phyloP scores from a whole-genome alignment of 208 protist species.

The Plasmodiophora brassicae region DNA sequence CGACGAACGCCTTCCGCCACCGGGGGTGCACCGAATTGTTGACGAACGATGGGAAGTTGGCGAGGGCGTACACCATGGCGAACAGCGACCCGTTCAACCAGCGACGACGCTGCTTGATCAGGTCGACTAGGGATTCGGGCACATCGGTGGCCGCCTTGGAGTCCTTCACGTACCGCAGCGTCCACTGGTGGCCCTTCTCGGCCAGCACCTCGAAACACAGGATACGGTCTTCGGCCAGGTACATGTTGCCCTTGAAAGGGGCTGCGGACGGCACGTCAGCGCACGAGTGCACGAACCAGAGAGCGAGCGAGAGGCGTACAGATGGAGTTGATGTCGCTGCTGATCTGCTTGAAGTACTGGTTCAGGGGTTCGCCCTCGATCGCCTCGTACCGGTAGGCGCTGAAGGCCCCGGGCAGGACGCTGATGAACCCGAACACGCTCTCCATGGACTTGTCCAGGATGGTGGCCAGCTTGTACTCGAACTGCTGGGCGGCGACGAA shows the following conservation, averaged over 20 bases:
- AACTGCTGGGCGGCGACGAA: slow-evolving; percentile 10
- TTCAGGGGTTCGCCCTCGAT: slow-evolving; percentile 28
- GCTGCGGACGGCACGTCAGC: too few species aligned
- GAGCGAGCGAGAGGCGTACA: too few species aligned
- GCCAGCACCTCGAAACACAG: slow-evolving; percentile 34
- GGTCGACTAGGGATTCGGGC: neutral
- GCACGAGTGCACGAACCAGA: too few species aligned
- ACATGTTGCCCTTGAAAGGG: slow-evolving; percentile 27
- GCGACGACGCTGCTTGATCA: slow-evolving; percentile 23
- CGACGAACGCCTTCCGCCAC: neutral
- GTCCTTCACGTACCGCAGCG: neutral
- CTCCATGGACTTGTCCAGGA: slow-evolving; percentile 40
- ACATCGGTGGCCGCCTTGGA: slow-evolving; percentile 31
- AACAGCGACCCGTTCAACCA: slow-evolving; percentile 38
- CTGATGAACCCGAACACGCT: slow-evolving; percentile 38
- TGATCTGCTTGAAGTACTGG: slow-evolving; percentile 35
- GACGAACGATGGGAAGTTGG: neutral
- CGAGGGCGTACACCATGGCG: slow-evolving; percentile 23
- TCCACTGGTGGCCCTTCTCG: slow-evolving; percentile 25
- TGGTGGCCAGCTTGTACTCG: slow-evolving; percentile 33
- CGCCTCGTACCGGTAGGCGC: slow-evolving; percentile 34
- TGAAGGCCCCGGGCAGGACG: slow-evolving; percentile 35
- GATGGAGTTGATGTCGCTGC: neutral
- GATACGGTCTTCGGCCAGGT: slow-evolving; percentile 26
- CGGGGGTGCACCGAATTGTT: neutral